Evolutionary conservation across 2,329 filamentous ascomycete species (phyloP).

Genomic region (Cylindrodendrum hubeiense): DNA sequence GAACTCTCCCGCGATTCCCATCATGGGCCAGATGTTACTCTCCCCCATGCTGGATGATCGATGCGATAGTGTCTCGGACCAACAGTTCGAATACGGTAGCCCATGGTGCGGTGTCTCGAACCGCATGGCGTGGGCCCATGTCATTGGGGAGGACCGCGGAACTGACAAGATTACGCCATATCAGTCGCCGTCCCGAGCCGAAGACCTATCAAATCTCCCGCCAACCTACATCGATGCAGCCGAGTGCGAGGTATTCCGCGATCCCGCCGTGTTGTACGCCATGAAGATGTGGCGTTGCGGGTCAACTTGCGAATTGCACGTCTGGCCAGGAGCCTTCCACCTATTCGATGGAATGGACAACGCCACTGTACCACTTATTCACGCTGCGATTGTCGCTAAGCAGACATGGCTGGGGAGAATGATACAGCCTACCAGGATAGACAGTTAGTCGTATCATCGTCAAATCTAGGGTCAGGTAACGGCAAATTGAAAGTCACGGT

Average conservation of each 20-base stretch:
- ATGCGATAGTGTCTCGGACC: slow-evolving; percentile 29
- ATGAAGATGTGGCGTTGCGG: slow-evolving; percentile 35
- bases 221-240: slow-evolving; percentile 37
- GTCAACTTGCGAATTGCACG: slow-evolving; percentile 35
- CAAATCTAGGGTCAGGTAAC: not conserved
- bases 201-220: slow-evolving; percentile 32
- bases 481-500: not conserved
- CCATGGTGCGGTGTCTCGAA: slow-evolving; percentile 32
- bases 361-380: slow-evolving; percentile 30
- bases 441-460: not conserved
- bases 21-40: slow-evolving; percentile 38
- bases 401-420: slow-evolving; percentile 28
- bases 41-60: slow-evolving; percentile 41
- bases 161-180: slow-evolving; percentile 26
- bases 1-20: slow-evolving; percentile 16
- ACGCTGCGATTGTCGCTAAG: slow-evolving; percentile 28
- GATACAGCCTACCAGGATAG: not conserved
- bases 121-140: slow-evolving; percentile 30
- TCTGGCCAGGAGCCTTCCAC: slow-evolving; percentile 38
- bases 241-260: slow-evolving; percentile 38
- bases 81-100: slow-evolving; percentile 37
- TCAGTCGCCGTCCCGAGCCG: slow-evolving; percentile 31
- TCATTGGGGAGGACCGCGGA: slow-evolving; percentile 28
- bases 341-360: slow-evolving; percentile 34
- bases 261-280: slow-evolving; percentile 34